phyloP scores from a whole-genome alignment of 116 monocot genomes.

The Phalaenopsis hybrid region DNA sequence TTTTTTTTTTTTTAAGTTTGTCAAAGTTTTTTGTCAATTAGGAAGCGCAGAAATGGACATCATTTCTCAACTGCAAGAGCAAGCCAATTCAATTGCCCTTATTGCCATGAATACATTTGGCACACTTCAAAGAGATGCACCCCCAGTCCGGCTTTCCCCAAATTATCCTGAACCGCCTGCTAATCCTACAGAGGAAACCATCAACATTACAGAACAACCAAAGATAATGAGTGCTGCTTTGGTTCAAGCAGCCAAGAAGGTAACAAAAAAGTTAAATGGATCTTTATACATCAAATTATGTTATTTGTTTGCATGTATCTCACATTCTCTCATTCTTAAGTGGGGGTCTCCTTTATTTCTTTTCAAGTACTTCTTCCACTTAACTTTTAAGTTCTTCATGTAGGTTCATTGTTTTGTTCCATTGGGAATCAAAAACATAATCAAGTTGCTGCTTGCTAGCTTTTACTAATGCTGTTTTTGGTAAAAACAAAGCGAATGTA shows the following conservation, averaged over 20 bases:
- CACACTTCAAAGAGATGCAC: constrained; percentile 85
- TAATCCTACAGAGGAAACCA: constrained; percentile 36
- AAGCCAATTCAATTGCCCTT: constrained; percentile 67
- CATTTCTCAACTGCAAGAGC: constrained; percentile 93
- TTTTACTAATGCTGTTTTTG: no score
- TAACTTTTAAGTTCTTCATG: no score
- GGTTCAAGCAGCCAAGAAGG: constrained; percentile 86
- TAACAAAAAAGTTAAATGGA: not conserved
- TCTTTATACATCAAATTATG: no score
- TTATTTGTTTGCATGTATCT: no score
- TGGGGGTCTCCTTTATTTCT: no score
- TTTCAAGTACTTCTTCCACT: no score
- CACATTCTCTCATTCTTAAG: no score
- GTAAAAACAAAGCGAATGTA: no score
- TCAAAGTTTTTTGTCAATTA: not conserved
- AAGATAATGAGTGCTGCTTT: constrained; percentile 70
- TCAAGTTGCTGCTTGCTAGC: no score
- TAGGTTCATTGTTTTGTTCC: no score
- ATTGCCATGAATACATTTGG: constrained; percentile 83
- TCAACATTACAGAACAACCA: constrained; percentile 64
- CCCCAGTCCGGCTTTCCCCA: constrained; percentile 64
- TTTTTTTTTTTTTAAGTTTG: not conserved
- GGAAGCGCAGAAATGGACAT: constrained; percentile 49
- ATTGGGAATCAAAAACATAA: no score
- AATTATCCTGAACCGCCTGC: constrained; percentile 76